phyloP scores from a whole-genome alignment of 1,284 basidiomycete species.

The Inonotus hispidus region DNA sequence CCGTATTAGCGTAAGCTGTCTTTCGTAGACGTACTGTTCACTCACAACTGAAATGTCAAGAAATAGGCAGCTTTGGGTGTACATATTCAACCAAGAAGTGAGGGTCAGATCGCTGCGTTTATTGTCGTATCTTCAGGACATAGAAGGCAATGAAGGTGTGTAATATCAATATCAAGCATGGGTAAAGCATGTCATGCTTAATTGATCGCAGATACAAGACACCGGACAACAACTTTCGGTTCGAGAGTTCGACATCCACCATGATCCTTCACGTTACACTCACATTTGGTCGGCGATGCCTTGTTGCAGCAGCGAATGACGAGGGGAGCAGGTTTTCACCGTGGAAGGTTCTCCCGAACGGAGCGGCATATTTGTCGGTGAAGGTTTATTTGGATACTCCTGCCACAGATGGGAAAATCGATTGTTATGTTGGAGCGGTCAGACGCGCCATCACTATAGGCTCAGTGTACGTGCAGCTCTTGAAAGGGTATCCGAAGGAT shows the following conservation, averaged over 20 bases:
- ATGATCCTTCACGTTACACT: neutral
- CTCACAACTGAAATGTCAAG: neutral
- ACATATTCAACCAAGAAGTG: neutral
- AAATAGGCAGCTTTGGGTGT: neutral
- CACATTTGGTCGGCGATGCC: slow-evolving; percentile 3
- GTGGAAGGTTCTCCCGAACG: neutral
- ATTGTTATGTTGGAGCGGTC: neutral
- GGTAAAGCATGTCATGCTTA: neutral
- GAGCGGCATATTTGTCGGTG: neutral
- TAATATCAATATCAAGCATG: slow-evolving; percentile 3
- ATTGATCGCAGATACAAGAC: neutral
- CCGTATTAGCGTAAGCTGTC: neutral
- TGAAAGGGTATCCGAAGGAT: neutral
- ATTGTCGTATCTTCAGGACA: too few relatives aligned
- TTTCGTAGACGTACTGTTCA: neutral
- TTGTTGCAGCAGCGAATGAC: slow-evolving; percentile 2
- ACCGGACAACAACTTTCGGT: neutral
- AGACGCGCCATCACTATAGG: slow-evolving; percentile 8
- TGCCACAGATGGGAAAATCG: slow-evolving; percentile 4
- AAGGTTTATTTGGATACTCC: neutral
- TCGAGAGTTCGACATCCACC: neutral
- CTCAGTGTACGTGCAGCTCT: neutral
- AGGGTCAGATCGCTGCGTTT: neutral
- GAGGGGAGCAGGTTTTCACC: neutral
- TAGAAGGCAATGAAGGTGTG: neutral